Percentiles rank a stretch among this genome's conserved stretches.
These are phyloP conservation scores for Salvia rosmarinus DNA, from an alignment of 257 asterid genomes.

Conservation along the genomic window DNA sequence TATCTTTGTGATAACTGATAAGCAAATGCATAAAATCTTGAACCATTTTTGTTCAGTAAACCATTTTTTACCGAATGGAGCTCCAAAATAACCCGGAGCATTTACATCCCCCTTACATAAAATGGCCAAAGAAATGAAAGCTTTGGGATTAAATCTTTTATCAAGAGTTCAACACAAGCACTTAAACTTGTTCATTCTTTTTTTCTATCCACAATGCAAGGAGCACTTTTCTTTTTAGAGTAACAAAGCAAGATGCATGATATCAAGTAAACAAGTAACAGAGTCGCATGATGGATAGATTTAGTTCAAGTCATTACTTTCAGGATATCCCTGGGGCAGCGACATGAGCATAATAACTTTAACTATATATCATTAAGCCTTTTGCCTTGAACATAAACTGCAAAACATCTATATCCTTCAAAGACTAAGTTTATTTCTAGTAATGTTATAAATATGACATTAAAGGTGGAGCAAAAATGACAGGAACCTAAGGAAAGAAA, in stretches of 20 bases:
- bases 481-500: not conserved
- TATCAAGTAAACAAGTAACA: not conserved
- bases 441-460: no score
- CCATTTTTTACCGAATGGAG: no score
- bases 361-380: conserved; percentile 8
- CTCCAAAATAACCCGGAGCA: no score
- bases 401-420: no score
- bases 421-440: not conserved
- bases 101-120: not conserved
- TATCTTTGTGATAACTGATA: not conserved
- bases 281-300: not conserved
- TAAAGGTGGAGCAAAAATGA: not conserved
- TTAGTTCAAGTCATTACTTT: not conserved
- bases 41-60: not conserved
- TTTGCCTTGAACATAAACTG: no score
- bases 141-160: not conserved
- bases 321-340: not conserved
- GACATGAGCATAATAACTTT: not conserved
- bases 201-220: no score
- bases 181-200: not conserved
- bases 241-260: not conserved
- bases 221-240: not conserved
- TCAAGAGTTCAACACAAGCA: conserved; percentile 13
- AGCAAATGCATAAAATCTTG: no score
- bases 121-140: not conserved